A percentile compares a stretch with the other conserved stretches of the same genome.
phyloP scores from a whole-genome alignment of 228 moss, liverwort and hornwort species.

The Sphagnum fallax region DNA sequence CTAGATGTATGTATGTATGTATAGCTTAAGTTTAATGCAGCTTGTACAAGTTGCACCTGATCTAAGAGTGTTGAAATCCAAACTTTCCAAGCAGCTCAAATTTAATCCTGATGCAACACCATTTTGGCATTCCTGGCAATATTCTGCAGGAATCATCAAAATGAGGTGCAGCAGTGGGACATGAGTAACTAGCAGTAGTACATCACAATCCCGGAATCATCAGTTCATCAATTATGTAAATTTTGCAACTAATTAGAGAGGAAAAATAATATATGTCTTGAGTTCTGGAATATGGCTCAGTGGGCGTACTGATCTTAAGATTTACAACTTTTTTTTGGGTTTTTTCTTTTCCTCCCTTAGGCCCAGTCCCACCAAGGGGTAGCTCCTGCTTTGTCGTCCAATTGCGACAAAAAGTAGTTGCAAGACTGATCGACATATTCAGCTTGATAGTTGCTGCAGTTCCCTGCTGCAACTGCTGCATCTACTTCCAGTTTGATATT shows the following conservation, averaged over 20 bases:
- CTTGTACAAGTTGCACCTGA: too few relatives aligned
- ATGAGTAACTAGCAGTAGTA: slow-evolving; percentile 2
- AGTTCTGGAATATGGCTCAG: too few relatives aligned
- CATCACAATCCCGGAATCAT: background rate
- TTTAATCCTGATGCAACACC: slow-evolving; percentile 2
- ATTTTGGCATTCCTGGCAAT: slow-evolving; percentile 1
- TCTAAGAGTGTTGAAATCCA: too few relatives aligned
- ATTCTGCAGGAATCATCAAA: background rate
- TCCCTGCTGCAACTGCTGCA: too few relatives aligned
- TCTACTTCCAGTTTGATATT: slow-evolving; percentile 21
- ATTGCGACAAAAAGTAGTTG: slow-evolving; percentile 24
- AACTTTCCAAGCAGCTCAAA: too few relatives aligned
- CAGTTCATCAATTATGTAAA: too few relatives aligned
- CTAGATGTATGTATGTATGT: too few relatives aligned
- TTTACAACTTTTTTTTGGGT: too few relatives aligned
- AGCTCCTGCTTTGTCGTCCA: slow-evolving; percentile 30
- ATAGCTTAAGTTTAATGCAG: too few relatives aligned
- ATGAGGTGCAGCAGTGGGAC: slow-evolving; percentile 7
- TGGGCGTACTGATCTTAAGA: too few relatives aligned
- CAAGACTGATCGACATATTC: slow-evolving; percentile 28
- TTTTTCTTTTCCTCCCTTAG: slow-evolving; percentile 4
- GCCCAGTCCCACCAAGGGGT: slow-evolving; percentile 50
- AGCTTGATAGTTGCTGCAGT: slow-evolving; percentile 1
- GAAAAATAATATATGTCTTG: background rate
- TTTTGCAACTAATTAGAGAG: slow-evolving; percentile 20